phyloP scores from a whole-genome alignment of 345 rosid species.

The Ricinus communis region DNA sequence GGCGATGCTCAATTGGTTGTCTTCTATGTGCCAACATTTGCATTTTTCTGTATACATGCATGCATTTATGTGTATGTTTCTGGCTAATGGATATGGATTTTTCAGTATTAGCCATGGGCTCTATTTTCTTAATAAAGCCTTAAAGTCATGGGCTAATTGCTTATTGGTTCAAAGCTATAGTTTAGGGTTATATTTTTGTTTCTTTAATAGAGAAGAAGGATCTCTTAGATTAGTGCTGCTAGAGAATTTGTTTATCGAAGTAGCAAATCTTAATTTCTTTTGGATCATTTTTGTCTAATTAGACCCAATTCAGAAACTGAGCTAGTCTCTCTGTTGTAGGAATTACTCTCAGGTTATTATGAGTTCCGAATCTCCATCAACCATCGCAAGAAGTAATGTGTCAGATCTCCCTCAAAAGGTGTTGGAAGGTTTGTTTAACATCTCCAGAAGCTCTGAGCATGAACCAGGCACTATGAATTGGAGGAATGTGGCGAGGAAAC shows the following conservation, averaged over 20 bases:
- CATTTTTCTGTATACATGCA: not conserved
- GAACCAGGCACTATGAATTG: slow-evolving; percentile 80
- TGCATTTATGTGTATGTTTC: not conserved
- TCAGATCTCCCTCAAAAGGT: slow-evolving; percentile 72
- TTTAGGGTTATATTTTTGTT: not conserved
- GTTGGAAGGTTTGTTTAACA: slow-evolving; percentile 76
- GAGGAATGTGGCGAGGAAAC: slow-evolving; percentile 79
- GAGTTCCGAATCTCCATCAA: slow-evolving; percentile 41
- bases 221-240: not conserved
- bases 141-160: not conserved
- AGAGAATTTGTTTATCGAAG: not conserved
- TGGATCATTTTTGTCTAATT: not conserved
- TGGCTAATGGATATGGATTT: not conserved
- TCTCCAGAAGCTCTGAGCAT: slow-evolving; percentile 55
- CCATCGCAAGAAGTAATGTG: slow-evolving; percentile 37
- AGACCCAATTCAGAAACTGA: slow-evolving; percentile 2
- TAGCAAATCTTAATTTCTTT: not conserved
- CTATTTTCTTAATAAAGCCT: not conserved
- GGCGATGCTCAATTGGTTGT: not conserved
- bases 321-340: slow-evolving; percentile 38
- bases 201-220: not conserved
- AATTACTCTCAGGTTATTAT: slow-evolving; percentile 46
- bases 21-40: not conserved
- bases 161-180: not conserved
- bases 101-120: not conserved